Evolutionary conservation across 768 basidiomycete species (phyloP).

Genomic region (Hygrophorus russula): DNA sequence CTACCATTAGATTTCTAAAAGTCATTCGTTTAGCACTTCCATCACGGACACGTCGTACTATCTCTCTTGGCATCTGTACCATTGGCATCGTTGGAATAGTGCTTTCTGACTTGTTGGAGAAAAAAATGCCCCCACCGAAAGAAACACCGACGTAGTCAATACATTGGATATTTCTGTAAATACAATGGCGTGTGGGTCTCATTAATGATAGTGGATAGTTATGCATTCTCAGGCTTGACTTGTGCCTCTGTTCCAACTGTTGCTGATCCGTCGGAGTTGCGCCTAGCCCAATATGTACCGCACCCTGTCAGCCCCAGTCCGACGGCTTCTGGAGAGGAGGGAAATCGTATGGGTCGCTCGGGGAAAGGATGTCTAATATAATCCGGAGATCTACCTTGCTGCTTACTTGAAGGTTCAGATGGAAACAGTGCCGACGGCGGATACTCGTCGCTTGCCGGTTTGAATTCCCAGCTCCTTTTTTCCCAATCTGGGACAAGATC

Average conservation of each 20-base stretch:
- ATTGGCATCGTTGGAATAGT: constrained; percentile 35
- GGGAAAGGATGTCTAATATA: constrained; percentile 1
- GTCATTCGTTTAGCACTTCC: constrained; percentile 33
- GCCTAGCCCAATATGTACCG: neutral
- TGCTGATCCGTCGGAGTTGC: neutral
- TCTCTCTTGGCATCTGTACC: constrained; percentile 37
- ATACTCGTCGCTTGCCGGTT: constrained; percentile 35
- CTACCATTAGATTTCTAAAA: neutral
- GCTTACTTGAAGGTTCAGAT: constrained; percentile 15
- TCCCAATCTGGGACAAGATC: constrained; percentile 56
- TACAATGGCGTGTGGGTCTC: too few relatives aligned
- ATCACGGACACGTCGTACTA: constrained; percentile 36
- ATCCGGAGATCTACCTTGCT: neutral
- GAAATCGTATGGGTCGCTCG: neutral
- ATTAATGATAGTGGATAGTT: too few relatives aligned
- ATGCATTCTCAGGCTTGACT: too few relatives aligned
- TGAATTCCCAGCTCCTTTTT: constrained; percentile 48
- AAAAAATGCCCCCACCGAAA: constrained; percentile 18
- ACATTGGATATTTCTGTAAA: neutral
- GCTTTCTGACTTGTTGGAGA: constrained; percentile 42
- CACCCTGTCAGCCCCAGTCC: neutral
- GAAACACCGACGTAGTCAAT: constrained; percentile 1
- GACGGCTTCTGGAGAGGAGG: neutral
- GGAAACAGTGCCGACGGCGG: constrained; percentile 29
- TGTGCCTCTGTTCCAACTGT: neutral